Evolutionary conservation across 768 basidiomycete species (phyloP), one percentile per base, ranked within the genome.

Genomic region (Leccinum ochraceum): DNA sequence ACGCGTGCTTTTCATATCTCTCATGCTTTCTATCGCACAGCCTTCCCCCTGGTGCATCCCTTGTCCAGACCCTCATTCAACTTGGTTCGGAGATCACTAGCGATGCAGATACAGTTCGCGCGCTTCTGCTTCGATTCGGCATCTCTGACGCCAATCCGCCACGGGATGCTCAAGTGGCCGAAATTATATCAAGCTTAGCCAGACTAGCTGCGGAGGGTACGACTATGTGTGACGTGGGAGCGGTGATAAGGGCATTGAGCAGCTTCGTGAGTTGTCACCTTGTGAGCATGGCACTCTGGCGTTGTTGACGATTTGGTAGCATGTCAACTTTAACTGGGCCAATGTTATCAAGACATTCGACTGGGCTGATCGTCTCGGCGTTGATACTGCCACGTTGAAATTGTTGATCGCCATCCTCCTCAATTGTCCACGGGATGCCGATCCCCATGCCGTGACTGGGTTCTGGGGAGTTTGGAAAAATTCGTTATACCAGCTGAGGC

Each of bases 381-480:
- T 94, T 14, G 94, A 96, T 71, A 95, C 92, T 3, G 88, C 91
- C 34, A 93, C 92, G 0, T 76, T 98, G 65, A 94, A 95, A 67
- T 82, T 97, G 54, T 77, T 98, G 67, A 92, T 96, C 54, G 88
- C 92, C 61, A 87, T 98, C 57, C 85, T 98, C 22, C 80, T 90
- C 58, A 90, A 92, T 65, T 86, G 89, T 17, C 88, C 93, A 51
- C 86, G 90, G 50, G 87, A 90, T 56, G 83, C 78, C 44, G 90
- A 87, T 52, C 85, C 83, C 8, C 92, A 92, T 63, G 90, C 91
- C 4, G 91, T 94, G 16, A 83, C 84, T 6, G 92, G 91, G 16
- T 94, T 94, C 69, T 95, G 92, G 92, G 80, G 83, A 66, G 77
- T 79, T 2, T 98, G 96, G 96, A 81, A 80, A 11, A 95, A 97